Evolutionary conservation across 306 rosid genomes (phyloP).

Genomic region (Cucurbita argyrosperma): DNA sequence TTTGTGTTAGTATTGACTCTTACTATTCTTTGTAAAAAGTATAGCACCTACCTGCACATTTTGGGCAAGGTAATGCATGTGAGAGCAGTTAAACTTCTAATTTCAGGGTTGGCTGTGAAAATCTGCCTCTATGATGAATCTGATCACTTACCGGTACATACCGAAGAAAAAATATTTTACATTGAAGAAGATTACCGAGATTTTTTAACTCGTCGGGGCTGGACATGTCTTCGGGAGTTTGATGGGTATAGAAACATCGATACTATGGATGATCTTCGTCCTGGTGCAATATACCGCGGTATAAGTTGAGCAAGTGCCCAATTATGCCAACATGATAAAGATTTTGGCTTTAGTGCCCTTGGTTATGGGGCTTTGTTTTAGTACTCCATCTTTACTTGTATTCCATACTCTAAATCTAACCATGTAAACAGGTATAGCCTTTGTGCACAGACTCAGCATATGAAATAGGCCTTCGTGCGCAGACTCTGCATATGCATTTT

Average conservation of each 20-base stretch:
- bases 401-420: not conserved
- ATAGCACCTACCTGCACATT: not conserved
- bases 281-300: conserved; percentile 79
- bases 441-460: not conserved
- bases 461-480: not conserved
- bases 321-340: not conserved
- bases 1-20: not conserved
- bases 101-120: conserved; percentile 74
- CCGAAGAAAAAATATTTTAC: conserved; percentile 76
- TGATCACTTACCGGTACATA: conserved; percentile 61
- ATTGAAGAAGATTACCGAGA: conserved; percentile 81
- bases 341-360: not conserved
- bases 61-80: not conserved
- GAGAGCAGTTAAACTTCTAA: conserved; percentile 14
- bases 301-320: conserved; percentile 33
- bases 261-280: conserved; percentile 83
- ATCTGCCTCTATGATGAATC: conserved; percentile 69
- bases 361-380: not conserved
- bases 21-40: not conserved
- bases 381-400: conserved; percentile 3
- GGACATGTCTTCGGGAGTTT: conserved; percentile 69
- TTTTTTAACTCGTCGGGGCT: conserved; percentile 59
- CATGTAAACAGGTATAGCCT: not conserved
- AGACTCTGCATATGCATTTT: conserved; percentile 2
- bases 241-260: conserved; percentile 71